Base-by-base conservation (phyloP, 129 eudicot genomes). In the Artemisia tridentata region DNA sequence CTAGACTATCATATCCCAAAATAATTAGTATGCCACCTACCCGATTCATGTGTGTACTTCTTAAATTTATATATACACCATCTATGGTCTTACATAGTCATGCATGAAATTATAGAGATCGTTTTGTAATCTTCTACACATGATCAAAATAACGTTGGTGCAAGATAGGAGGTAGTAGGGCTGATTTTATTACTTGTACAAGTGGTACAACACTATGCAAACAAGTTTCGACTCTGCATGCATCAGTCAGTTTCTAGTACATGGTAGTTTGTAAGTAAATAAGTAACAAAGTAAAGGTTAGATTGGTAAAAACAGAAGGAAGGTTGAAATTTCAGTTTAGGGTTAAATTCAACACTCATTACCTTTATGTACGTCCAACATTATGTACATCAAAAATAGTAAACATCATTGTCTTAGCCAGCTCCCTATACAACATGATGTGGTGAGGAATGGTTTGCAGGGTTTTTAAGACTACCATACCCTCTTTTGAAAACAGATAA, bases 381-480 rank as follows among this genome's bases (percentile, higher is more conserved):
- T 58, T 27, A 45, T 75, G 49, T 27, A 57, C 50, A 67, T 5
- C 74, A 75, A 45, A 57, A 16, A 75, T 56, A 46, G 80, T 12
- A 75, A 75, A 5, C 3, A 73, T 75, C 80, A 5, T 47, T 75
- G 23, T 75, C 74, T 23, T 31, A 43, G 67, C 79, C 79, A 75
- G 79, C 79, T 43, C 50, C 68, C 73, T 45, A 67, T 75, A 59
- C 79, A 67, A 75, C 68, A 75, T 75, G 68, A 75, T 75, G 74
- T 46, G 58, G 15, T 74, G 41, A 74, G 52, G 72, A 7, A 65
- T 27, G 31, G 63, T 19, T 51, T 67, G 54, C 80, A 74, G 65
- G 62, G 65, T 38, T 79, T 63, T 72, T 18, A 68, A 60, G 60
- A 70, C 53, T 50, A 41, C 50, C 43, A 3, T 5, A 34, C 19